Evolutionary conservation across 805 yeast species (phyloP).

Genomic region (Nematodospora valgi): DNA sequence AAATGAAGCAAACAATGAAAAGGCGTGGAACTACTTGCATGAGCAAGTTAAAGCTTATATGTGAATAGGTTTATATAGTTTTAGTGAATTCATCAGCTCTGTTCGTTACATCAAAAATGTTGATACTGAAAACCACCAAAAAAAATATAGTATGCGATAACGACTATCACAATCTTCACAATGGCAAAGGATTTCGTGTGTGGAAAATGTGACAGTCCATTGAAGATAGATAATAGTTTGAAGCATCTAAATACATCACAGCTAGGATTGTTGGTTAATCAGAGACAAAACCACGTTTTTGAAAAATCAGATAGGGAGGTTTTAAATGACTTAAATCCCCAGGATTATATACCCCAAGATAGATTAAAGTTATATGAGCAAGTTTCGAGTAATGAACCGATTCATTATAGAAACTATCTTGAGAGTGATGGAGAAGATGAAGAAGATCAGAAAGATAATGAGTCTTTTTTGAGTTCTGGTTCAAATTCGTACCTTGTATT

Average conservation of each 20-base stretch:
- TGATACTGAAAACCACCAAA: slow-evolving; percentile 1
- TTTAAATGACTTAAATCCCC: slow-evolving; percentile 23
- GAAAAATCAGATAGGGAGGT: slow-evolving; percentile 10
- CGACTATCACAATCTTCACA: background rate
- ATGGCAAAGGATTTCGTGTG: slow-evolving; percentile 32
- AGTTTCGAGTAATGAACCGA: slow-evolving; percentile 23
- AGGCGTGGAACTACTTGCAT: slow-evolving; percentile 36
- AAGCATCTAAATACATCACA: slow-evolving; percentile 53
- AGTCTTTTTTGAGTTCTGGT: slow-evolving; percentile 1
- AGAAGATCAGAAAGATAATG: slow-evolving; percentile 10
- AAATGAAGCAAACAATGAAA: slow-evolving; percentile 25
- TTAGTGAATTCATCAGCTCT: too few relatives aligned
- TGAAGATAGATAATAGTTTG: slow-evolving; percentile 54
- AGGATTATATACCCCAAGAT: slow-evolving; percentile 35
- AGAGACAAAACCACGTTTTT: slow-evolving; percentile 15
- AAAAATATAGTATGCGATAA: background rate
- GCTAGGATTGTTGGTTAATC: slow-evolving; percentile 46
- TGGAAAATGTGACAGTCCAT: slow-evolving; percentile 60
- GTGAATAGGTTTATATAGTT: too few relatives aligned
- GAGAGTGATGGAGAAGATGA: slow-evolving; percentile 23
- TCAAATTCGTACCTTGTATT: slow-evolving; percentile 11
- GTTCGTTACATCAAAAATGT: too few relatives aligned
- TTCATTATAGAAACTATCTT: slow-evolving; percentile 24
- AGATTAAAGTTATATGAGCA: slow-evolving; percentile 34
- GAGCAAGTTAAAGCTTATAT: slow-evolving; percentile 10